Evolutionary conservation across 805 yeast genomes (phyloP).

Genomic region (Suhomyces sp.): DNA sequence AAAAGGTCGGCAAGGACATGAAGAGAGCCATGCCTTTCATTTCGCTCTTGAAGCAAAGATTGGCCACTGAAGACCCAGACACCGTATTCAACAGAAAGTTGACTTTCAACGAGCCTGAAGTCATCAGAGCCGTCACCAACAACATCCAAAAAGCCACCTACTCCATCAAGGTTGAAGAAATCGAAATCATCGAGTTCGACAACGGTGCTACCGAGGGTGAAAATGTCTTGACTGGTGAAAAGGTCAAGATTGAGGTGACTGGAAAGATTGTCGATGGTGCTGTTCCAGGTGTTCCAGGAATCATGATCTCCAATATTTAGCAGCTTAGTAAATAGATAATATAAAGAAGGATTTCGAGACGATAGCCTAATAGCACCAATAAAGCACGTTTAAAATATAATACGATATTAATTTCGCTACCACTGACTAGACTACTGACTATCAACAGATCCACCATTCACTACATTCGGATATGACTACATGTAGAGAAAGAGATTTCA

Average conservation of each 20-base stretch:
- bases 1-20: slow-evolving; percentile 80
- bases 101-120: slow-evolving; percentile 72
- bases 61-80: slow-evolving; percentile 64
- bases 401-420: no score
- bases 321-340: not conserved
- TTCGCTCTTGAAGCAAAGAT: slow-evolving; percentile 77
- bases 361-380: no score
- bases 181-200: slow-evolving; percentile 60
- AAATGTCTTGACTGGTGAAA: slow-evolving; percentile 66
- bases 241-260: slow-evolving; percentile 58
- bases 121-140: slow-evolving; percentile 53
- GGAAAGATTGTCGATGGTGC: slow-evolving; percentile 77
- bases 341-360: no score
- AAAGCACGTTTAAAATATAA: no score
- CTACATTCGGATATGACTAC: no score
- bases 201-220: slow-evolving; percentile 62
- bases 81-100: slow-evolving; percentile 88
- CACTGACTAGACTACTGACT: no score
- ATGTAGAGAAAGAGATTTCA: no score
- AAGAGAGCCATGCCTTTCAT: slow-evolving; percentile 98
- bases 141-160: slow-evolving; percentile 66
- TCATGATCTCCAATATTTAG: slow-evolving; percentile 62
- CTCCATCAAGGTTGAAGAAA: slow-evolving; percentile 46
- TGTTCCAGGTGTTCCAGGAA: slow-evolving; percentile 92
- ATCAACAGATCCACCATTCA: no score